Evolutionary conservation across 2,329 filamentous ascomycete genomes (phyloP).

Genomic region (Sclerotinia borealis): DNA sequence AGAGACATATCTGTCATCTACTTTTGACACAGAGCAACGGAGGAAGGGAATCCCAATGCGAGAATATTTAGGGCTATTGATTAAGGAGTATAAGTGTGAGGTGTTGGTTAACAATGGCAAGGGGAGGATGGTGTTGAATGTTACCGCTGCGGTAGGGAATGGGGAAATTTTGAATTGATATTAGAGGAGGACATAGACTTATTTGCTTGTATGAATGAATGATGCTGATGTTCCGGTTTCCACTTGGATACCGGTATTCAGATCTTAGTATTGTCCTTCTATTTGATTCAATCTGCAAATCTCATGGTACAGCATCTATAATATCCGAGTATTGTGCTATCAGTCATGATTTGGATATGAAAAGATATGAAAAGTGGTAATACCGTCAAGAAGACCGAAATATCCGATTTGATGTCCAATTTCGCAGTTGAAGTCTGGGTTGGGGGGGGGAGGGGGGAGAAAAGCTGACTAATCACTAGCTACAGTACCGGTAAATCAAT

Average conservation of each 20-base stretch:
- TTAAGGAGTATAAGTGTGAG: not conserved
- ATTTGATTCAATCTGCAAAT: too few species aligned
- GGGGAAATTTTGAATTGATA: not conserved
- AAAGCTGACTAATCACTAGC: too few species aligned
- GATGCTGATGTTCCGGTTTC: not conserved
- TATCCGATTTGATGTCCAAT: too few species aligned
- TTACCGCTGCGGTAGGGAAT: not conserved
- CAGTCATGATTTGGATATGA: too few species aligned
- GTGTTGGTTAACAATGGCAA: not conserved
- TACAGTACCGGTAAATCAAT: too few species aligned
- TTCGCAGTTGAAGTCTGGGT: too few species aligned
- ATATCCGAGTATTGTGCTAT: too few species aligned
- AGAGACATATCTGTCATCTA: accelerated
- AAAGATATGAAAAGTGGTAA: too few species aligned
- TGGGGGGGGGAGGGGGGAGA: too few species aligned
- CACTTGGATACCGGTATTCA: not conserved
- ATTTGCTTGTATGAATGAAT: not conserved
- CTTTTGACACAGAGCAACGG: too few species aligned
- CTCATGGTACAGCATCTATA: too few species aligned
- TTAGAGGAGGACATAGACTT: not conserved
- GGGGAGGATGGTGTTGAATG: constrained; percentile 1
- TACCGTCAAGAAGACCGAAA: too few species aligned
- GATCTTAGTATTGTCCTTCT: not conserved
- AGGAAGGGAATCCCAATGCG: not conserved
- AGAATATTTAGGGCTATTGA: not conserved